Percentiles rank a stretch among this genome's conserved stretches.
Conservation (phyloP, 148 eudicot species). For the Cornus controversa region DNA sequence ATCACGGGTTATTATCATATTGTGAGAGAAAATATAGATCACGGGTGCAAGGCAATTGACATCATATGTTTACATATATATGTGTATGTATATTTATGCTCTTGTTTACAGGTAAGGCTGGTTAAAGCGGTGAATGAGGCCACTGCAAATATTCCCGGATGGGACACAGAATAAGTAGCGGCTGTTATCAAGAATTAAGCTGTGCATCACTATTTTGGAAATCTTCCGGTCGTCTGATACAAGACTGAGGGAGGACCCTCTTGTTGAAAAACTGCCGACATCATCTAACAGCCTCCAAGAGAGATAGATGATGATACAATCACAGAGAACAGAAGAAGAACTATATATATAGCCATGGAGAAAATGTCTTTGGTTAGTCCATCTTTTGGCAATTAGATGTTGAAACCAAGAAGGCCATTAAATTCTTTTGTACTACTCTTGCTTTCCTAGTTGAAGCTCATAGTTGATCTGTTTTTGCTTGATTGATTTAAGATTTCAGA, state of each 20-base stretch:
- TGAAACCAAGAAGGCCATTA: too few species aligned
- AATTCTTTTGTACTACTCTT: too few species aligned
- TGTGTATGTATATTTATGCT: not conserved
- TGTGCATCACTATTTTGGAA: not conserved
- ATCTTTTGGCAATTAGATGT: too few species aligned
- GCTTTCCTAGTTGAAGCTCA: too few species aligned
- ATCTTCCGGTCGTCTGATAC: not conserved
- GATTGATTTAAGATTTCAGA: too few species aligned
- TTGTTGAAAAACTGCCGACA: not conserved
- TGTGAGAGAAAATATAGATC: not conserved
- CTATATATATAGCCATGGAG: not conserved
- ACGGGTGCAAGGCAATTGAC: not conserved
- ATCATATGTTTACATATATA: not conserved
- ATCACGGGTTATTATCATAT: not conserved
- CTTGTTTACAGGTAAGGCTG: constrained; percentile 32
- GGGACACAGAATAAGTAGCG: constrained; percentile 26
- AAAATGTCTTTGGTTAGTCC: too few species aligned
- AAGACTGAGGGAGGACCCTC: not conserved
- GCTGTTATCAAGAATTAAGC: not conserved
- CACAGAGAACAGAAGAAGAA: not conserved
- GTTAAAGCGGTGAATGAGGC: constrained; percentile 56
- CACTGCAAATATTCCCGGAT: constrained; percentile 41
- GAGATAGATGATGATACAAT: not conserved
- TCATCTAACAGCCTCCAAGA: not conserved
- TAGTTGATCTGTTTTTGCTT: too few species aligned